phyloP scores from a whole-genome alignment of 2,329 filamentous ascomycete genomes.

The Epichloe elymi region DNA sequence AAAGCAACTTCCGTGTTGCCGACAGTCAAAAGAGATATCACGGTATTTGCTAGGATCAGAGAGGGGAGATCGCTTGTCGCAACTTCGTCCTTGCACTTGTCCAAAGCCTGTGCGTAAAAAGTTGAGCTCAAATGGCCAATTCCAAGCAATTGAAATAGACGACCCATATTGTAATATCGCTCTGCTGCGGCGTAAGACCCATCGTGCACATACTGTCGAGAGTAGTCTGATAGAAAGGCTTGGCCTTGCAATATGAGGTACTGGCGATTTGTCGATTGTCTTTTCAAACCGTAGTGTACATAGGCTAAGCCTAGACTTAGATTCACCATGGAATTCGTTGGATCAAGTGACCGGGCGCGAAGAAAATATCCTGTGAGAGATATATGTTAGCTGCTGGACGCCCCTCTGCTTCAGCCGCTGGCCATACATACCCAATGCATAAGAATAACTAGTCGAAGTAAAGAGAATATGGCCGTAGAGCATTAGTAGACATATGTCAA shows the following conservation, averaged over 20 bases:
- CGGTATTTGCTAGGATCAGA: constrained; percentile 20
- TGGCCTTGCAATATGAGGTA: constrained; percentile 78
- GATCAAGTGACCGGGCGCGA: constrained; percentile 60
- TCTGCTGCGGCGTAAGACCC: constrained; percentile 14
- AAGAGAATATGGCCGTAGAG: constrained; percentile 86
- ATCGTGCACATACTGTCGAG: constrained; percentile 8
- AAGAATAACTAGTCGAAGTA: constrained; percentile 68
- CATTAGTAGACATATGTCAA: constrained; percentile 73
- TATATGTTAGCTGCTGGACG: constrained; percentile 1
- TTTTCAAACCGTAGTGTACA: constrained; percentile 78
- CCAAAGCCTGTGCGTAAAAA: constrained; percentile 44
- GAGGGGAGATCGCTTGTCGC: constrained; percentile 13
- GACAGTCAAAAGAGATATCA: constrained; percentile 18
- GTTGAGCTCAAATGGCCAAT: constrained; percentile 46
- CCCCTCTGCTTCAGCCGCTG: neutral
- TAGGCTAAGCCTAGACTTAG: constrained; percentile 75
- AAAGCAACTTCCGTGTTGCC: constrained; percentile 17
- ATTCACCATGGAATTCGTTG: constrained; percentile 63
- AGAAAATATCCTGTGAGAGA: constrained; percentile 59
- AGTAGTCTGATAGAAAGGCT: constrained; percentile 50
- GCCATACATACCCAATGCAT: constrained; percentile 52
- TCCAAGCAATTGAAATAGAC: constrained; percentile 24
- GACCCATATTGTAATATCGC: constrained; percentile 25
- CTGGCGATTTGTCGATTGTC: constrained; percentile 81
- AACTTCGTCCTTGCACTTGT: constrained; percentile 2